These are phyloP conservation scores for Linanthus parryae DNA, from an alignment of 148 eudicot genomes.

Conservation along the genomic window DNA sequence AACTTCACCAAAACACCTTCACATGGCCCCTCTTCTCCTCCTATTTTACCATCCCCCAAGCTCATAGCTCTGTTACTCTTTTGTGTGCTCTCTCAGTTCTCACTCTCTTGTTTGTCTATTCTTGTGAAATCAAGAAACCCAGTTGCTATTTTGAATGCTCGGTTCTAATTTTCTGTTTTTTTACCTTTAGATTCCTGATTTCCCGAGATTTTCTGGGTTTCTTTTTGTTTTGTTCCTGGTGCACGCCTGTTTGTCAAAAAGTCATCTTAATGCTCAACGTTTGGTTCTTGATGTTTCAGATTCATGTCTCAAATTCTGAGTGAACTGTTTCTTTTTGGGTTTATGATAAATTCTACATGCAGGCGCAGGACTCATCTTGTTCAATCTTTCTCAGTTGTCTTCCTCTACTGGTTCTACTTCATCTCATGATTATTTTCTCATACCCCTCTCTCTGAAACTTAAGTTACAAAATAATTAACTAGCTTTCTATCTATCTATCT, in stretches of 20 bases:
- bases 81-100: neutral
- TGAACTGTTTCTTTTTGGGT: conserved; percentile 78
- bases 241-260: neutral
- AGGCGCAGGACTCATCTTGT: conserved; percentile 87
- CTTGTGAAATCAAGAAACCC: neutral
- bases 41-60: conserved; percentile 11
- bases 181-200: too few species aligned
- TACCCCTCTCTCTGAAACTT: neutral
- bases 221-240: neutral
- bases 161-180: neutral
- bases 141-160: neutral
- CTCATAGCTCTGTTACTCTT: conserved; percentile 1
- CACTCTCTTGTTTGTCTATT: neutral
- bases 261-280: conserved; percentile 41
- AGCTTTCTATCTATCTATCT: too few species aligned
- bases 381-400: conserved; percentile 93
- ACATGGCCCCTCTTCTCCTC: conserved; percentile 8
- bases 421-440: conserved; percentile 46
- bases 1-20: conserved; percentile 5
- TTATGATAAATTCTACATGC: conserved; percentile 84
- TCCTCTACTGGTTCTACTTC: conserved; percentile 89
- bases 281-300: conserved; percentile 61
- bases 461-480: neutral
- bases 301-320: conserved; percentile 83
- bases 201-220: neutral